Evolutionary conservation across 768 basidiomycete genomes (phyloP), one percentile per base, ranked within the genome.

Genomic region (Lactifluus piperatus): DNA sequence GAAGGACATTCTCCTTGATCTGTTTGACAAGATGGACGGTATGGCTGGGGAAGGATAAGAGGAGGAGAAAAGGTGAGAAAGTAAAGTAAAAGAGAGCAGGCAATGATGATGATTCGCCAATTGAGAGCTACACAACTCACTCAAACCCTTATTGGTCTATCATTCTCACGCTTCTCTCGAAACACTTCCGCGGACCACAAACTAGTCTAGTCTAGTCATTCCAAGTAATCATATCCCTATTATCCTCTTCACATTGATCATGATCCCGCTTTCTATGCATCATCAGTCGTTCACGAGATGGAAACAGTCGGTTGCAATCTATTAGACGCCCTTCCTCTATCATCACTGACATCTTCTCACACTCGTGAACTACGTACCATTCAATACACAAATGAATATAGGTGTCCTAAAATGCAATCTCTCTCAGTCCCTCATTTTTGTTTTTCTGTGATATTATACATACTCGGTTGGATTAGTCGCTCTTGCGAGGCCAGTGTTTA

Each of bases 1-100:
- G 88, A 91, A 92, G 80, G 88, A 90, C 90, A 92, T 92, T 83
- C 85, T 85, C 72, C 84, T 76, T 64, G 81, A 68, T 73, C 81
- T 79, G 70, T 71, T 69, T 64, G 77, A 75, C 71, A 85, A 73
- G 72, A 86, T 72, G 70, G 81, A 86, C 82, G 83, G 79, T 79
- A 85, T 86, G 82, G 80, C 73, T 78, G 80, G 49, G 48, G 30
- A 48, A 47, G 53, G 39, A n/a, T 46, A 41, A n/a, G 59, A 52
- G 20, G 52, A 30, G 47, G n/a, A 43, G 5, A 30, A 8, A 44
- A 45, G 26, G 3, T 32, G 50, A 46, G 47, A 50, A 54, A 11
- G 60, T n/a, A 43, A 36, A 54, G 62, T 47, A 57, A 26, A 9
- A 36, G 53, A 36, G 16, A 10, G 30, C 26, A 53, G 46, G 57